Conservation (phyloP, 345 rosid species). For the Pistacia vera region DNA sequence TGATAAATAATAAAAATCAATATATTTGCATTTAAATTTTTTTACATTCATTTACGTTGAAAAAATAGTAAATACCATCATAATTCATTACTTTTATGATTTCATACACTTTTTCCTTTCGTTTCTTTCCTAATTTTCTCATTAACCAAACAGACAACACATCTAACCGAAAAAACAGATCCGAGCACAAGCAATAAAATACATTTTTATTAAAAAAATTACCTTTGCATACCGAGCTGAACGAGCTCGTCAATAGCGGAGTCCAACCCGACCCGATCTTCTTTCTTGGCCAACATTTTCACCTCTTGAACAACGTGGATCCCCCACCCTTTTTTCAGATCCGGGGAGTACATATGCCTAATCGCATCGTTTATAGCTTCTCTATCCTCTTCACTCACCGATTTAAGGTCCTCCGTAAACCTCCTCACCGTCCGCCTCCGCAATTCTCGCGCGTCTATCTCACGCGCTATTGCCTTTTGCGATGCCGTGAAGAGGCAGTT, state of each 20-base stretch:
- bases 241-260: constrained; percentile 77
- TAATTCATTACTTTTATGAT: background rate
- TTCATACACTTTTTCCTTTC: background rate
- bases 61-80: too few relatives aligned
- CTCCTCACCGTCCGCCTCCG: constrained; percentile 71
- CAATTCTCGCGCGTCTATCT: constrained; percentile 67
- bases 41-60: too few relatives aligned
- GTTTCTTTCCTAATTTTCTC: constrained; percentile 9
- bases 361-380: constrained; percentile 54
- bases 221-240: constrained; percentile 94
- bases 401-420: constrained; percentile 74
- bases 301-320: constrained; percentile 93
- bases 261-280: constrained; percentile 70
- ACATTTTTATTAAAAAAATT: background rate
- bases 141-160: constrained; percentile 12
- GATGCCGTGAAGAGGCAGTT: constrained; percentile 98
- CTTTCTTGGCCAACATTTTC: constrained; percentile 75
- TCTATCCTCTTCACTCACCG: constrained; percentile 50
- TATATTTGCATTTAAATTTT: too few relatives aligned
- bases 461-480: constrained; percentile 80
- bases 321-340: constrained; percentile 99
- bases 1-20: too few relatives aligned
- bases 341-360: constrained; percentile 93
- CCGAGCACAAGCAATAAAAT: background rate
- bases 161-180: constrained; percentile 9